Evolutionary conservation across 2,329 filamentous ascomycete genomes (phyloP), one percentile per base, ranked within the genome.

Genomic region (Scedosporium apiospermum): DNA sequence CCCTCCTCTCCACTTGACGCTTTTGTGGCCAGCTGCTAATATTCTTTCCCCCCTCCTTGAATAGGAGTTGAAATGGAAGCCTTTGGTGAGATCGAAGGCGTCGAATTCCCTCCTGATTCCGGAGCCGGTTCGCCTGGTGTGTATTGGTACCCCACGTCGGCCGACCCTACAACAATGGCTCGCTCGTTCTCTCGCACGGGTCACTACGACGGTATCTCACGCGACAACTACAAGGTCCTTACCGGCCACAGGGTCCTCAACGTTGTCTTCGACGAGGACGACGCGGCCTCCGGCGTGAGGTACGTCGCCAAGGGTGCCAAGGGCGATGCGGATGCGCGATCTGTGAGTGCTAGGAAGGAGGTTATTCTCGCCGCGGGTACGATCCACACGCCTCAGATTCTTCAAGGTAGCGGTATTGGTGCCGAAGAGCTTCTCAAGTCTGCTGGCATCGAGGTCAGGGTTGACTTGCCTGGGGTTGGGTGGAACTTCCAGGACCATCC

Each of bases 391-490:
- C 77, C 77, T 2, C 72, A 77, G 42, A 69, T 80, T 26, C 69
- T 80, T 1, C 75, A 79, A 65, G 66, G 76, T 2, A 77, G 74
- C 18, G 77, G 77, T 0, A 73, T 79, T 26, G 77, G 78, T 2
- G 68, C 73, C 0, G 66, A 66, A 16, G 67, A 65, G 2, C 68
- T 77, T 14, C 68, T 77, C 6, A 64, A 67, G 14, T 64, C 68
- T 27, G 71, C 81, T 64, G 72, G 75, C 5, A 85, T 87, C 62
- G 70, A 76, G 0, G 76, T 85, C 1, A 67, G 84, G 55, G 73
- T 77, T 1, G 79, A 88, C 65, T 75, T 85, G 1, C 84, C 84
- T 0, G 85, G 83, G 42, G 84, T 88, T 6, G 86, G 85, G 3
- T 78, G 76, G 21, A 86, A 86, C 69, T 72, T 87, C 3, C 78